Evolutionary conservation across 2,329 filamentous ascomycete genomes (phyloP).

Genomic region (Chrysosphaeria jannelii): DNA sequence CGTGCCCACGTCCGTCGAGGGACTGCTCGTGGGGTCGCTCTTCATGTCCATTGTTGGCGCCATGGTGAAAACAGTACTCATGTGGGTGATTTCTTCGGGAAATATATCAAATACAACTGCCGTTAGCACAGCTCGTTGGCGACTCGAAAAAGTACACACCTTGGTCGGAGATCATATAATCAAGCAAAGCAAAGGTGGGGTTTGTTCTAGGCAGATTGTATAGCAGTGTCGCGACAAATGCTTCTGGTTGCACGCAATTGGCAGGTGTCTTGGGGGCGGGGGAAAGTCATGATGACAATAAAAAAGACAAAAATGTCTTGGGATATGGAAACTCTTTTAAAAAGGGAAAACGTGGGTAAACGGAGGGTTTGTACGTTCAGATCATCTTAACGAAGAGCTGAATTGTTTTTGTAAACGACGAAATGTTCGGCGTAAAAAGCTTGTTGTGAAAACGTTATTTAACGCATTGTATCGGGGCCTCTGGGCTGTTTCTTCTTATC

Average conservation of each 20-base stretch:
- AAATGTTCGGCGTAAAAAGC: slow-evolving; percentile 11
- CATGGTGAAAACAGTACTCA: slow-evolving; percentile 18
- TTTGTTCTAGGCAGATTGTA: too few species aligned
- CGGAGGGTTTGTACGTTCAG: slow-evolving; percentile 36
- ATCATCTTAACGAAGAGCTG: slow-evolving; percentile 28
- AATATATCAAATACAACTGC: too few species aligned
- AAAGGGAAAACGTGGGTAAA: slow-evolving; percentile 24
- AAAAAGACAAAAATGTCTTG: too few species aligned
- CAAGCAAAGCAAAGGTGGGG: slow-evolving; percentile 31
- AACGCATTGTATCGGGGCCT: slow-evolving; percentile 25
- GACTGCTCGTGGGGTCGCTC: slow-evolving; percentile 13
- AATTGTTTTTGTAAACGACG: slow-evolving; percentile 10
- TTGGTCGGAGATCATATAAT: slow-evolving; percentile 29
- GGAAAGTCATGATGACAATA: too few species aligned
- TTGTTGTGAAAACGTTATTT: slow-evolving; percentile 14
- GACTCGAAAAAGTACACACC: slow-evolving; percentile 12
- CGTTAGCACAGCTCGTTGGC: not conserved
- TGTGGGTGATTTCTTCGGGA: slow-evolving; percentile 14
- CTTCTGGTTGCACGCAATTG: too few species aligned
- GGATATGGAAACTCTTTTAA: too few species aligned
- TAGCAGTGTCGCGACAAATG: too few species aligned
- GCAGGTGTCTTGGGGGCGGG: too few species aligned
- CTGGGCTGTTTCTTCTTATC: slow-evolving; percentile 2
- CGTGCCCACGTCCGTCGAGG: slow-evolving; percentile 29
- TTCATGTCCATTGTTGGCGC: slow-evolving; percentile 19